Evolutionary conservation across 2,329 filamentous ascomycete species (phyloP).

Genomic region (Dryadomyces quercus-mongolicae): DNA sequence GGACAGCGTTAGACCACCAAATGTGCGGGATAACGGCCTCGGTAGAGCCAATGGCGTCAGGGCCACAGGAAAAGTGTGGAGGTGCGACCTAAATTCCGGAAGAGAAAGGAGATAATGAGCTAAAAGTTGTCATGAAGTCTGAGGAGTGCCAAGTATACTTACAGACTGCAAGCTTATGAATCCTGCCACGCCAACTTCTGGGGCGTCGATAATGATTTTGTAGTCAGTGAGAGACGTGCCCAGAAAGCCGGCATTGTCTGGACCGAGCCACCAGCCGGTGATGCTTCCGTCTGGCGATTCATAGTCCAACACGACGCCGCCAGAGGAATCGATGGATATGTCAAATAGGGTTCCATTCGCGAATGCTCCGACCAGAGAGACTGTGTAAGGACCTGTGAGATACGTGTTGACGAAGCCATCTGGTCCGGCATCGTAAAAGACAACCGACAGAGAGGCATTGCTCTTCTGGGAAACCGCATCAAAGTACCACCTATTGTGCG

Average conservation of each 20-base stretch:
- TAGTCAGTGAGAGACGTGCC: constrained; percentile 5
- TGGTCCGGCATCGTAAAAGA: constrained; percentile 9
- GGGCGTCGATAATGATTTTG: constrained; percentile 5
- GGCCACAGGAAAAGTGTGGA: constrained; percentile 29
- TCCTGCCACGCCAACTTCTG: constrained; percentile 5
- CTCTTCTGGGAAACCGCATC: constrained; percentile 4
- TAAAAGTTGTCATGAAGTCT: too few species aligned
- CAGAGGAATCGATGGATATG: not conserved
- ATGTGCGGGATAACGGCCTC: constrained; percentile 28
- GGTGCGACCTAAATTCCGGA: constrained; percentile 5
- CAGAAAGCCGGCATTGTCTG: constrained; percentile 6
- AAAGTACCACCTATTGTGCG: constrained; percentile 7
- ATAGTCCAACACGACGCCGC: not conserved
- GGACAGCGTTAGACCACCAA: constrained; percentile 21
- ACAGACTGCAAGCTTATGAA: constrained; percentile 6
- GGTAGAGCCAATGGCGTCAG: constrained; percentile 26
- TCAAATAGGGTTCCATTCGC: constrained; percentile 6
- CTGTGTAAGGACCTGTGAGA: not conserved
- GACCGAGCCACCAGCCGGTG: not conserved
- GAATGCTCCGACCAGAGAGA: constrained; percentile 2
- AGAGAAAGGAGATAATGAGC: too few species aligned
- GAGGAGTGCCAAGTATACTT: not conserved
- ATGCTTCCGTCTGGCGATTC: not conserved
- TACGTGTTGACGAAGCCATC: constrained; percentile 5
- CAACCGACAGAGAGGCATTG: constrained; percentile 5